phyloP scores from a whole-genome alignment of 768 basidiomycete species.

The Phylloporus scabripes region DNA sequence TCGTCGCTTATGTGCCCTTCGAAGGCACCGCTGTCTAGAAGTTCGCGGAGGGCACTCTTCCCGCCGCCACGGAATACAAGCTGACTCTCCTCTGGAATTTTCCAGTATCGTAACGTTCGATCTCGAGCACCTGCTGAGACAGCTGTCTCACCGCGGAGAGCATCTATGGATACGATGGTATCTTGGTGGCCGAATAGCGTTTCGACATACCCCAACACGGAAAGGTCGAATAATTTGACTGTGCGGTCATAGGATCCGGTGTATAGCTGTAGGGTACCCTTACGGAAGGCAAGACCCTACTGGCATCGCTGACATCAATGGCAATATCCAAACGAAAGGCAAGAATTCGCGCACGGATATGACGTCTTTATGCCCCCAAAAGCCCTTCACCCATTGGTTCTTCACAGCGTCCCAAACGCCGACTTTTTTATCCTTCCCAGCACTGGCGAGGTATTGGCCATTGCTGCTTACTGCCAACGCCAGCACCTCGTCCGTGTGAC shows the following conservation, averaged over 20 bases:
- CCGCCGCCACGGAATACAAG: slow-evolving; percentile 97
- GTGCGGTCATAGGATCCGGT: slow-evolving; percentile 83
- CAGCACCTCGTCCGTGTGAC: slow-evolving; percentile 85
- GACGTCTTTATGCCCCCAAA: slow-evolving; percentile 71
- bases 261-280: slow-evolving; percentile 64
- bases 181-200: slow-evolving; percentile 98
- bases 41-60: slow-evolving; percentile 69
- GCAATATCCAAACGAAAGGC: slow-evolving; percentile 30
- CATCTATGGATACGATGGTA: slow-evolving; percentile 67
- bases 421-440: slow-evolving; percentile 75
- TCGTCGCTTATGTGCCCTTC: slow-evolving; percentile 52
- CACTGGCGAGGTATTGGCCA: slow-evolving; percentile 81
- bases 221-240: slow-evolving; percentile 78
- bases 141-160: slow-evolving; percentile 77
- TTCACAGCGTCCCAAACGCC: slow-evolving; percentile 83
- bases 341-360: slow-evolving; percentile 55
- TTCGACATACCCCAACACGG: slow-evolving; percentile 88
- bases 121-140: slow-evolving; percentile 88
- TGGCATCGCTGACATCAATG: not conserved
- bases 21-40: slow-evolving; percentile 69
- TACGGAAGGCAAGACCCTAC: slow-evolving; percentile 70
- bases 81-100: slow-evolving; percentile 91
- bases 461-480: slow-evolving; percentile 80
- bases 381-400: slow-evolving; percentile 70
- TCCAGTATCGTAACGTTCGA: slow-evolving; percentile 92